Percentiles rank a stretch among this genome's conserved stretches.
phyloP scores from a whole-genome alignment of 2,329 filamentous ascomycete genomes.

The Dryadomyces quercivorus region DNA sequence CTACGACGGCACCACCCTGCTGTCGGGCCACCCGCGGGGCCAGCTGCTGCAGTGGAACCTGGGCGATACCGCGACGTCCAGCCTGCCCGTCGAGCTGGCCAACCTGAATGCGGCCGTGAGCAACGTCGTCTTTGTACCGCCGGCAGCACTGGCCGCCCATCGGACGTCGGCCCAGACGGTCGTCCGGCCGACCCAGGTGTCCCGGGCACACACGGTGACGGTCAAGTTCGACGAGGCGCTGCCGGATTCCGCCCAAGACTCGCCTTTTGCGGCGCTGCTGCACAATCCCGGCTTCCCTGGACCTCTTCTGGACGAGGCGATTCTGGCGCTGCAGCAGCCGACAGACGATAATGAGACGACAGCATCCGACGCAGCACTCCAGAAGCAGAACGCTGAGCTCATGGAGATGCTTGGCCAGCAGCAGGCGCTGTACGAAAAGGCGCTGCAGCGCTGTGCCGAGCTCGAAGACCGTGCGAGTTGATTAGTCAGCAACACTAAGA shows the following conservation, averaged over 20 bases:
- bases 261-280: slow-evolving; percentile 29
- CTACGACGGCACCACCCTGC: slow-evolving; percentile 68
- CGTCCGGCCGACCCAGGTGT: slow-evolving; percentile 67
- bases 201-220: slow-evolving; percentile 52
- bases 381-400: slow-evolving; percentile 24
- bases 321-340: slow-evolving; percentile 30
- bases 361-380: slow-evolving; percentile 22
- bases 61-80: slow-evolving; percentile 34
- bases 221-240: slow-evolving; percentile 44
- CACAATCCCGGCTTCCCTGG: slow-evolving; percentile 32
- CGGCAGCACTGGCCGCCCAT: slow-evolving; percentile 28
- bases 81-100: slow-evolving; percentile 51
- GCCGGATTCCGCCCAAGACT: slow-evolving; percentile 1
- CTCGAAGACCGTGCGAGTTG: slow-evolving; percentile 12
- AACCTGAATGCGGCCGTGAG: slow-evolving; percentile 73
- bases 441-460: slow-evolving; percentile 17
- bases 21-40: slow-evolving; percentile 73
- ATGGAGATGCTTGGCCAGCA: slow-evolving; percentile 27
- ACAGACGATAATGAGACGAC: background rate
- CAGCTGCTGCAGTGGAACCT: slow-evolving; percentile 74
- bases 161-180: slow-evolving; percentile 35
- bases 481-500: background rate
- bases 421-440: slow-evolving; percentile 21
- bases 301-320: slow-evolving; percentile 35
- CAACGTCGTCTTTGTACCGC: slow-evolving; percentile 63